Conservation (phyloP, 768 basidiomycete species). For the Leccinum incarnatum region DNA sequence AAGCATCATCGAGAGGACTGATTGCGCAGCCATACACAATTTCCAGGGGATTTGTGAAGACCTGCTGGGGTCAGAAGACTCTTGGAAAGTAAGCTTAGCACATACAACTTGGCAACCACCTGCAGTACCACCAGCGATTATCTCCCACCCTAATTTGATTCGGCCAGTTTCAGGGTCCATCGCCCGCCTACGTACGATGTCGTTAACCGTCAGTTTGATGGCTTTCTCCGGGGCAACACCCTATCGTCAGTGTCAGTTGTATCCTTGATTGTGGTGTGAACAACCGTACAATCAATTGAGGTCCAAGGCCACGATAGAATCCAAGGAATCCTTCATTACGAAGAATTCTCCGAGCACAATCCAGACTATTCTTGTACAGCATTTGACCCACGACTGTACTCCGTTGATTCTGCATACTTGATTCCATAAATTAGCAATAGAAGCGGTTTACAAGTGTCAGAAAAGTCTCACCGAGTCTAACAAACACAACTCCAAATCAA, state of each 20-base stretch:
- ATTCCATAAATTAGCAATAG: conserved; percentile 5
- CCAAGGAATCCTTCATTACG: conserved; percentile 90
- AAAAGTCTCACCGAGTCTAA: conserved; percentile 55
- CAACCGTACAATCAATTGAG: conserved; percentile 78
- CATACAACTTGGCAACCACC: conserved; percentile 98
- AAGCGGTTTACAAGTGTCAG: neutral
- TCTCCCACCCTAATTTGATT: conserved; percentile 88
- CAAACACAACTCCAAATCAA: conserved; percentile 8
- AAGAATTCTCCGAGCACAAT: conserved; percentile 92
- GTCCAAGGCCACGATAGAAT: conserved; percentile 96
- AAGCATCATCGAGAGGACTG: neutral
- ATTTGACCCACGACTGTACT: conserved; percentile 96
- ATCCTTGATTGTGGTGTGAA: neutral
- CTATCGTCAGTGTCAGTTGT: conserved; percentile 37
- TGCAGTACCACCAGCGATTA: conserved; percentile 87
- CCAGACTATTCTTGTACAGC: conserved; percentile 93
- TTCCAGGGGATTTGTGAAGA: conserved; percentile 97
- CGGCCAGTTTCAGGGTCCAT: conserved; percentile 96
- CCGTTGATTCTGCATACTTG: conserved; percentile 95
- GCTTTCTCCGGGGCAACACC: conserved; percentile 97
- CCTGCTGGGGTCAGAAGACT: conserved; percentile 41
- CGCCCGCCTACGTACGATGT: conserved; percentile 75
- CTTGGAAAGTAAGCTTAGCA: conserved; percentile 21
- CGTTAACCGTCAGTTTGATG: conserved; percentile 97
- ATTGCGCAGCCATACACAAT: conserved; percentile 65